Evolutionary conservation across 345 rosid species (phyloP).

Genomic region (Eucalyptus lansdowneana): DNA sequence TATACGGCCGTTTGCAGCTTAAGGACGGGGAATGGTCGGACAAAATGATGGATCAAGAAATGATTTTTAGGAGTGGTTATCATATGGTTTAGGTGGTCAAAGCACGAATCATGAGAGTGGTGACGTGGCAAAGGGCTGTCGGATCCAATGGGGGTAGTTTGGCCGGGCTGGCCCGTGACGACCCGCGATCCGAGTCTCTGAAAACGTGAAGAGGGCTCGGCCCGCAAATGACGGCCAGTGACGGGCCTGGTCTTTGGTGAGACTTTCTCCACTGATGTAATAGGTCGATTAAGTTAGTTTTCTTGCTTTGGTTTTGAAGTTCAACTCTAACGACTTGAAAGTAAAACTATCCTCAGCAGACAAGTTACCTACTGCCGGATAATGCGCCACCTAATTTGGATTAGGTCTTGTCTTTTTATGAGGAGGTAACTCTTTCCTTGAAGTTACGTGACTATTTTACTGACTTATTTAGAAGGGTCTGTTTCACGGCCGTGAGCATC

Average conservation of each 20-base stretch:
- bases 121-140: not conserved
- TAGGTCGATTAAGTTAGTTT: not conserved
- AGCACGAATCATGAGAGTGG: not conserved
- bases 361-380: not conserved
- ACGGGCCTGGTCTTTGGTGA: not conserved
- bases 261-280: not conserved
- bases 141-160: not conserved
- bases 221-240: not conserved
- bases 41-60: conserved; percentile 36
- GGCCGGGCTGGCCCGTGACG: not conserved
- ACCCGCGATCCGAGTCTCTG: not conserved
- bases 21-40: conserved; percentile 2
- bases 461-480: not conserved
- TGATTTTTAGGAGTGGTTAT: not conserved
- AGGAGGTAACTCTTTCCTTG: not conserved
- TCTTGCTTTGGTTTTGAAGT: not conserved
- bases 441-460: not conserved
- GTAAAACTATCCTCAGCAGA: not conserved
- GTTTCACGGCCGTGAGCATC: not conserved
- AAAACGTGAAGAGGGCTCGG: not conserved
- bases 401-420: not conserved
- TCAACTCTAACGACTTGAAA: not conserved
- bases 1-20: not conserved
- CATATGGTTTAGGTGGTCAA: not conserved
- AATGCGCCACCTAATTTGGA: not conserved